Conservation (phyloP, 2,329 filamentous ascomycete species). For the Trichoderma aggressivum region DNA sequence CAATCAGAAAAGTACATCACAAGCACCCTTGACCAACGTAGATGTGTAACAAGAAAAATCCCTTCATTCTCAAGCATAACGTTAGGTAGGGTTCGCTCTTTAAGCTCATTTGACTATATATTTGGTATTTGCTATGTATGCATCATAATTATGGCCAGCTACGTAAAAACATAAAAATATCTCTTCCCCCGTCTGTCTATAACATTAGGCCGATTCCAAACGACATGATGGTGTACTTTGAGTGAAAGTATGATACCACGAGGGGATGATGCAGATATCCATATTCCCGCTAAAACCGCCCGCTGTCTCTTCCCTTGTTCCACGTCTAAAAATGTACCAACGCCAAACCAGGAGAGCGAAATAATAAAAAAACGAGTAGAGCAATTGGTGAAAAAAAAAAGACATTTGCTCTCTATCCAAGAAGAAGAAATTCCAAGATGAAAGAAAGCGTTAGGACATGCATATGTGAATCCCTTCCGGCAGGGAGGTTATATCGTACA, state of each 20-base stretch:
- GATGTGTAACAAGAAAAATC: not conserved
- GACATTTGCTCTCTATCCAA: constrained; percentile 4
- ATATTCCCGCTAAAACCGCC: constrained; percentile 11
- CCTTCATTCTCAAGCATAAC: not conserved
- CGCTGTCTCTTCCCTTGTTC: constrained; percentile 7
- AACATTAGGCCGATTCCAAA: not conserved
- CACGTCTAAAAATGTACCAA: constrained; percentile 15
- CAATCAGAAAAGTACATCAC: not conserved
- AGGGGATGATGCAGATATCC: constrained; percentile 10
- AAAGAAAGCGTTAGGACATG: constrained; percentile 2
- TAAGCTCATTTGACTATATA: not conserved
- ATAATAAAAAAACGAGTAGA: not conserved
- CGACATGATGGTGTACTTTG: not conserved
- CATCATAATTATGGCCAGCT: constrained; percentile 7
- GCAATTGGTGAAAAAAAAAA: not conserved
- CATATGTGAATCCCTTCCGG: not conserved
- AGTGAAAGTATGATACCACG: constrained; percentile 9
- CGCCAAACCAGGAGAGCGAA: not conserved
- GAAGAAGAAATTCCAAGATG: not conserved
- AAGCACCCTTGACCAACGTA: not conserved
- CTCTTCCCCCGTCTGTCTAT: not conserved
- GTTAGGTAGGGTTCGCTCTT: not conserved
- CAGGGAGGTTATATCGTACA: constrained; percentile 15
- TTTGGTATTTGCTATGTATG: not conserved
- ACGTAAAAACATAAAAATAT: not conserved